These are phyloP conservation scores for Ogataea trehaloabstinens DNA, from an alignment of 805 yeast genomes.

Conservation along the genomic window DNA sequence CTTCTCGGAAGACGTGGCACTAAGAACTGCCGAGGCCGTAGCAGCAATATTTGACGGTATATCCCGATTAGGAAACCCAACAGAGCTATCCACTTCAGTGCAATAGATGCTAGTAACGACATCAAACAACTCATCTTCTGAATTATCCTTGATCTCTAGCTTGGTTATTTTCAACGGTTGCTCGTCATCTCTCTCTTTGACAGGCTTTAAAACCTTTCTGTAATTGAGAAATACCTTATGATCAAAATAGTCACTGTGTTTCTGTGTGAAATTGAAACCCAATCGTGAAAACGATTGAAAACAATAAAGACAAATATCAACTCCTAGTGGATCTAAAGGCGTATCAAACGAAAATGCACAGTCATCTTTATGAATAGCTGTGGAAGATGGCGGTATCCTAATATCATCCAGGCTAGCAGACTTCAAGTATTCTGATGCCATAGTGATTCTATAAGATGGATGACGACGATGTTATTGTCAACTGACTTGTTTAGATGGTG, in stretches of 20 bases:
- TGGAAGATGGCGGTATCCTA: constrained; percentile 28
- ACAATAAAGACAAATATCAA: constrained; percentile 75
- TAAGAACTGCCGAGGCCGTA: constrained; percentile 44
- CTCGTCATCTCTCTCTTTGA: constrained; percentile 27
- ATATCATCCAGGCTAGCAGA: constrained; percentile 15
- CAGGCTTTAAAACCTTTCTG: constrained; percentile 47
- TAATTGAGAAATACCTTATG: constrained; percentile 64
- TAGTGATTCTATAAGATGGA: not conserved
- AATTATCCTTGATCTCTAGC: constrained; percentile 61
- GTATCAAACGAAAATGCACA: constrained; percentile 85
- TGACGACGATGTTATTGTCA: too few species aligned
- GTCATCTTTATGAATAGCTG: constrained; percentile 76
- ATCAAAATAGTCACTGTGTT: constrained; percentile 51
- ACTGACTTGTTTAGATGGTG: too few species aligned
- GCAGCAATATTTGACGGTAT: constrained; percentile 30
- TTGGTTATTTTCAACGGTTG: constrained; percentile 52
- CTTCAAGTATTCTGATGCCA: constrained; percentile 20
- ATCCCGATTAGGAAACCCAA: constrained; percentile 29
- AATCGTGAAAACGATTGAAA: constrained; percentile 65
- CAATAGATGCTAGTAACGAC: constrained; percentile 41
- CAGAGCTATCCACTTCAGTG: constrained; percentile 27
- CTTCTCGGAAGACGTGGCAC: constrained; percentile 56
- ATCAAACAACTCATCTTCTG: constrained; percentile 63
- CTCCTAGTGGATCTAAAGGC: constrained; percentile 50
- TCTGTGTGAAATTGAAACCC: constrained; percentile 46